Base-by-base conservation (phyloP, 106 monocot species). In the Dendrobium officinale region DNA sequence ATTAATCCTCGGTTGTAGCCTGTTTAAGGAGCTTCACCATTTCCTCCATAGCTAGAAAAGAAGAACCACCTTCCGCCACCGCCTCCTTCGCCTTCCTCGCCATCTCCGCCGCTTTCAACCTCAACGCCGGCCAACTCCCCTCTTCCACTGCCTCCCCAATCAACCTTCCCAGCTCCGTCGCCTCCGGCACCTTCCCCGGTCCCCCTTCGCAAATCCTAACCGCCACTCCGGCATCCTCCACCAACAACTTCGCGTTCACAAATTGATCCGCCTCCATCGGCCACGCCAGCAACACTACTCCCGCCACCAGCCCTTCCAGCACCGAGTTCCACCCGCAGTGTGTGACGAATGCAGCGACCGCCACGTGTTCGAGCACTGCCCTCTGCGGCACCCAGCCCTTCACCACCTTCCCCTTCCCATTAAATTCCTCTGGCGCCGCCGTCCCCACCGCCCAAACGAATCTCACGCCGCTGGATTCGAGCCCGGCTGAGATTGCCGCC, bases 281-380 rank as follows among this genome's bases (percentile, higher is more conserved):
- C 79, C 79, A 79, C 47, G 84, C 48, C 72, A 66, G 56, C 78
- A 83, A 22, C 61, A 77, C 54, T 68, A 77, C 10, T 26, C 82
- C 75, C 31, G 41, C 76, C 24, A 22, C 66, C 67, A 75, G 41
- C 56, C 78, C 84, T 58, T 72, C 84, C 82, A 75, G 72, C 78
- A 33, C 40, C 44, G 74, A 49, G 66, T 81, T 81, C 81, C 81
- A 81, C 11, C 81, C 81, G 77, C 77, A 67, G 67, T 77, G 77
- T 61, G 76, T 81, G 18, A 78, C 22, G 80, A 80, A 80, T 2
- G 85, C 90, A 4, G 85, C 88, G 8, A 85, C 77, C 51, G 89
- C 86, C 4, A 22, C 7, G 73, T 91, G 91, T 5, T 41, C 75
- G 66, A 84, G 27, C 13, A 84, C 75, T 48, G 41, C 22, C 1